phyloP scores from a whole-genome alignment of 1,139 yeast genomes.

The Yamadazyma triangularis region DNA sequence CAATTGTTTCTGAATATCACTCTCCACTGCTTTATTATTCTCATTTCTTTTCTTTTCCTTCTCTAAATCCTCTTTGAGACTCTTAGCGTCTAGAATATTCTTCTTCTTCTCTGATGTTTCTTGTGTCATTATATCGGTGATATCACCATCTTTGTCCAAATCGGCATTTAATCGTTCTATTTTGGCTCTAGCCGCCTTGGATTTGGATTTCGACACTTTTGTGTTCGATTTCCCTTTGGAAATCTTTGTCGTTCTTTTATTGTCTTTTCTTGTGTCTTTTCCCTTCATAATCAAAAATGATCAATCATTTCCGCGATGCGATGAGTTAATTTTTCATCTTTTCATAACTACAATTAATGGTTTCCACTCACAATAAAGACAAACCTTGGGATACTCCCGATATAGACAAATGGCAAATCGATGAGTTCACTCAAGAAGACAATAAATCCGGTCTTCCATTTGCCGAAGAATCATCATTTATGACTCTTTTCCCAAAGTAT shows the following conservation, averaged over 20 bases:
- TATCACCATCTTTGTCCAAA: slow-evolving; percentile 31
- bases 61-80: slow-evolving; percentile 38
- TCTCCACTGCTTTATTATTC: slow-evolving; percentile 41
- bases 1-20: slow-evolving; percentile 52
- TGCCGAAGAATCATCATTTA: slow-evolving; percentile 90
- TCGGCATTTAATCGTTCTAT: slow-evolving; percentile 43
- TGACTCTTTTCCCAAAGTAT: slow-evolving; percentile 94
- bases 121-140: slow-evolving; percentile 15
- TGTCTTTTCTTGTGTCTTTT: too few species aligned
- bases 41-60: slow-evolving; percentile 34
- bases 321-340: slow-evolving; percentile 8
- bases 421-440: slow-evolving; percentile 87
- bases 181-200: slow-evolving; percentile 35
- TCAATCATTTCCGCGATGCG: slow-evolving; percentile 8
- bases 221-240: too few species aligned
- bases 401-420: slow-evolving; percentile 89
- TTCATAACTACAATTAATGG: slow-evolving; percentile 46
- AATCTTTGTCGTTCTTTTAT: slow-evolving; percentile 11
- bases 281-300: too few species aligned
- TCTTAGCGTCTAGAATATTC: slow-evolving; percentile 27
- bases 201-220: slow-evolving; percentile 17
- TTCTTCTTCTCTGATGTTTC: slow-evolving; percentile 4
- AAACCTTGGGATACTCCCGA: slow-evolving; percentile 99
- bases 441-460: slow-evolving; percentile 82
- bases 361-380: slow-evolving; percentile 87